Percentiles rank a stretch among this genome's conserved stretches.
Evolutionary conservation across 768 basidiomycete genomes (phyloP).

Genomic region (Tulasnella sp.): DNA sequence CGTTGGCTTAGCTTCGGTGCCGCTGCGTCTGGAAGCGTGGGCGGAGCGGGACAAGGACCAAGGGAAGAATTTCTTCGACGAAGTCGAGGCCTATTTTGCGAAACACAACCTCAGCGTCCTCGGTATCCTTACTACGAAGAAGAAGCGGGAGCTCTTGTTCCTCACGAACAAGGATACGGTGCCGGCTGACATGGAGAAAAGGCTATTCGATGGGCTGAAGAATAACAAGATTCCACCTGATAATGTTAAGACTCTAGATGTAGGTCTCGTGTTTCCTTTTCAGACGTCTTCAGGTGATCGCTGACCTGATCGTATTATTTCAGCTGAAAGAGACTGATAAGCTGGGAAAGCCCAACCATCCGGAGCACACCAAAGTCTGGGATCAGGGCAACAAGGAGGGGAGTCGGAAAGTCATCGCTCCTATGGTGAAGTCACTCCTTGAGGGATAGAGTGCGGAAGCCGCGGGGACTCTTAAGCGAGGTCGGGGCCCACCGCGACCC

Average conservation of each 20-base stretch:
- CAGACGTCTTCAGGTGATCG: neutral
- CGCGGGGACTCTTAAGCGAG: conserved; percentile 4
- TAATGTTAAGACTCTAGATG: conserved; percentile 35
- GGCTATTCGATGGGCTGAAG: conserved; percentile 37
- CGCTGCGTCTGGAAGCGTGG: conserved; percentile 65
- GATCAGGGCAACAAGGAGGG: conserved; percentile 65
- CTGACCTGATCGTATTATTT: conserved; percentile 10
- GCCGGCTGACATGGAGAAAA: conserved; percentile 33
- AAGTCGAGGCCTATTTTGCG: conserved; percentile 62
- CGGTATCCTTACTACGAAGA: conserved; percentile 73
- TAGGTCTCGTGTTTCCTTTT: neutral
- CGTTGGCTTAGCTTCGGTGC: conserved; percentile 83
- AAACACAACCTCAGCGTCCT: conserved; percentile 67
- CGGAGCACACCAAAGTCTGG: conserved; percentile 54
- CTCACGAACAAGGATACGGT: conserved; percentile 34
- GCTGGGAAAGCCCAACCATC: conserved; percentile 42
- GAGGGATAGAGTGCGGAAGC: conserved; percentile 44
- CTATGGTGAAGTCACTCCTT: conserved; percentile 63
- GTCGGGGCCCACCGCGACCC: neutral
- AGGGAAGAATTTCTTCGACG: conserved; percentile 46
- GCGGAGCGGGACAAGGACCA: conserved; percentile 51
- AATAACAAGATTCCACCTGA: conserved; percentile 20
- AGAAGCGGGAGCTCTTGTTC: conserved; percentile 40
- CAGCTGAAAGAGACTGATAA: conserved; percentile 30
- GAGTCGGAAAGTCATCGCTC: conserved; percentile 69